Evolutionary conservation across 2,329 filamentous ascomycete genomes (phyloP), one percentile per base, ranked within the genome.

Genomic region (Trichophyton benhamiae): DNA sequence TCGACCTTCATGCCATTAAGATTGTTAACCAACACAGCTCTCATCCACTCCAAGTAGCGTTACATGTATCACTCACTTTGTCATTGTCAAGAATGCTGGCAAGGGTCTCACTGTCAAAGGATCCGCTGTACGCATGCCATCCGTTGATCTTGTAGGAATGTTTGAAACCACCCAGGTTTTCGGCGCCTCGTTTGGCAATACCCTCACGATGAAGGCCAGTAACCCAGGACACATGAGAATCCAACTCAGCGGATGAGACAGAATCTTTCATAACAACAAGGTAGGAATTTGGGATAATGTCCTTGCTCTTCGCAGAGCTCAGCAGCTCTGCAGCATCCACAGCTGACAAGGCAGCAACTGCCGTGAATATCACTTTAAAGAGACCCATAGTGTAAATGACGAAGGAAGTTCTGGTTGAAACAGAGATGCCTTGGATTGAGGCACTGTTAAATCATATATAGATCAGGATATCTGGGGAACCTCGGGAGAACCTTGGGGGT

Each of bases 261-360:
- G 44, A n/a, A 15, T 63, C 33, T 33, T 64, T 65, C 60, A 65
- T 59, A 22, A 65, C 63, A 55, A 65, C 58, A 36, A 65, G 63
- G 53, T 65, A 65, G 2, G 62, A 60, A 38, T 60, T 49, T 15
- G 58, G 60, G 22, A 65, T 48, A 5, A 63, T 38, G 20, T 64
- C 61, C 42, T 59, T 58, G n/a, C 17, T 13, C 11, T 61, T 30
- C 8, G 17, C 49, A 25, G 36, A 38, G 4, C 33, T 36, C 2
- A 63, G 11, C 33, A 64, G 41, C 7, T 27, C 55, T 6, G 60
- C 62, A 60, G 60, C 63, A 22, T 65, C 48, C 17, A 55, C 41
- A 22, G 46, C 58, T 41, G 38, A 42, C 3, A 59, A 33, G 13
- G 58, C 58, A 33, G 42, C 42, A 33, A 46, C 30, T n/a, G 42